A percentile compares a stretch with the other conserved stretches of the same genome.
These are phyloP conservation scores for Saccharomycopsis fibuligera DNA, from an alignment of 805 yeast genomes.

Conservation along the genomic window DNA sequence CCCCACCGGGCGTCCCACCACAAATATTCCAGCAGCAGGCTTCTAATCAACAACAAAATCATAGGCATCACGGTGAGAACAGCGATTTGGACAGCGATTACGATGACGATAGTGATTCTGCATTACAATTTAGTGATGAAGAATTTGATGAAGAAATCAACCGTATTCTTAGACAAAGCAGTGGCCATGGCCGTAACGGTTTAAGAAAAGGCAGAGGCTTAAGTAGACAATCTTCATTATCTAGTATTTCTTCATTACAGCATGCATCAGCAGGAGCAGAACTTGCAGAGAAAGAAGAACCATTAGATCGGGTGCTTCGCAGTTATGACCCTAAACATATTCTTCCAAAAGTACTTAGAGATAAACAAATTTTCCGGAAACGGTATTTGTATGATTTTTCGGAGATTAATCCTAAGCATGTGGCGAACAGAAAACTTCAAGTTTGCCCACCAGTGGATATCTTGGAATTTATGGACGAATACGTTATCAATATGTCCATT, in stretches of 20 bases:
- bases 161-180: slow-evolving; percentile 3
- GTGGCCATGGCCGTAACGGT: neutral
- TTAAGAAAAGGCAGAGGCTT: neutral
- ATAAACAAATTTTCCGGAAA: slow-evolving; percentile 8
- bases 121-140: slow-evolving; percentile 9
- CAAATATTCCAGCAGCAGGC: slow-evolving; percentile 6
- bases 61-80: neutral
- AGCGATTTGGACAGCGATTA: slow-evolving; percentile 5
- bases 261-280: too few species aligned
- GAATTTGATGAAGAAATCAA: slow-evolving; percentile 7
- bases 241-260: neutral
- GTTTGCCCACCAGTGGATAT: slow-evolving; percentile 30
- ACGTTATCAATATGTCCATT: slow-evolving; percentile 28
- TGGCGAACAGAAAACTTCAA: slow-evolving; percentile 6
- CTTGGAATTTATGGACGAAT: slow-evolving; percentile 31
- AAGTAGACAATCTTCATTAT: neutral
- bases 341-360: slow-evolving; percentile 6
- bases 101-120: slow-evolving; percentile 6
- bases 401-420: slow-evolving; percentile 1
- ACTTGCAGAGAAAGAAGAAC: neutral
- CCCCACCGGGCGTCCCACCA: slow-evolving; percentile 13
- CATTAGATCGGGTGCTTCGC: slow-evolving; percentile 1
- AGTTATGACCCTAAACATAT: slow-evolving; percentile 2
- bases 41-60: neutral
- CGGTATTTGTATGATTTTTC: slow-evolving; percentile 10